These are phyloP conservation scores for Tulasnella sp. DNA, from an alignment of 768 basidiomycete genomes.

Conservation along the genomic window DNA sequence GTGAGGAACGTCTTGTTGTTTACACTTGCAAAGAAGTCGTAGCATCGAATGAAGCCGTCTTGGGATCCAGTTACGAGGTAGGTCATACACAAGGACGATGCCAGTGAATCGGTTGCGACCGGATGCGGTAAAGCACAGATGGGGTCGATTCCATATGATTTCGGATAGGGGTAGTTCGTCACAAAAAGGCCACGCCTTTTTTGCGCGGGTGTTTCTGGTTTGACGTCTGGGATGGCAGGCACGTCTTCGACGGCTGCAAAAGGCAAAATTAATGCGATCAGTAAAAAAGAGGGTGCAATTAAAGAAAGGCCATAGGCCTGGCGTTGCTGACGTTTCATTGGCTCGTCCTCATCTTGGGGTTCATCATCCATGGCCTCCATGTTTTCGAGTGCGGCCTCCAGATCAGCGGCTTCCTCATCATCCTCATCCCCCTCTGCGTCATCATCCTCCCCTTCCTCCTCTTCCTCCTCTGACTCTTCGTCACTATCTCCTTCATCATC, in stretches of 20 bases:
- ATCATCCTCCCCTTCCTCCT: conserved; percentile 23
- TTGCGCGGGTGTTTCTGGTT: conserved; percentile 27
- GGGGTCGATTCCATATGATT: conserved; percentile 79
- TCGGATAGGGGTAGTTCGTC: conserved; percentile 26
- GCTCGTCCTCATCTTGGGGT: conserved; percentile 8
- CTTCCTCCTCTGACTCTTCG: conserved; percentile 25
- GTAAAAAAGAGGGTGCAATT: neutral
- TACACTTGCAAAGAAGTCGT: conserved; percentile 81
- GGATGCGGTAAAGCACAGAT: conserved; percentile 88
- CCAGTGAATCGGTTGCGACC: conserved; percentile 78
- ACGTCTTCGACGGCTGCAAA: conserved; percentile 16
- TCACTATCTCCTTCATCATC: conserved; percentile 26
- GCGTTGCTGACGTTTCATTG: conserved; percentile 16
- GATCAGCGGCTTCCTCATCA: conserved; percentile 23
- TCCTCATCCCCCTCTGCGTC: conserved; percentile 23
- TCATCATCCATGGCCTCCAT: conserved; percentile 20
- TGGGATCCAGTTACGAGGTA: conserved; percentile 87
- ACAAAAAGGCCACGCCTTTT: conserved; percentile 30
- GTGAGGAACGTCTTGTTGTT: conserved; percentile 83
- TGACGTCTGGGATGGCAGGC: neutral
- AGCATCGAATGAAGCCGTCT: conserved; percentile 88
- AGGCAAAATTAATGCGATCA: conserved; percentile 16
- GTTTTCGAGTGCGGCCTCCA: conserved; percentile 14
- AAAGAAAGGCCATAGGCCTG: neutral
- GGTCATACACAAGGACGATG: conserved; percentile 76